Evolutionary conservation across 192 early-diverging fungal species (phyloP).

Genomic region (Coemansia sp.): DNA sequence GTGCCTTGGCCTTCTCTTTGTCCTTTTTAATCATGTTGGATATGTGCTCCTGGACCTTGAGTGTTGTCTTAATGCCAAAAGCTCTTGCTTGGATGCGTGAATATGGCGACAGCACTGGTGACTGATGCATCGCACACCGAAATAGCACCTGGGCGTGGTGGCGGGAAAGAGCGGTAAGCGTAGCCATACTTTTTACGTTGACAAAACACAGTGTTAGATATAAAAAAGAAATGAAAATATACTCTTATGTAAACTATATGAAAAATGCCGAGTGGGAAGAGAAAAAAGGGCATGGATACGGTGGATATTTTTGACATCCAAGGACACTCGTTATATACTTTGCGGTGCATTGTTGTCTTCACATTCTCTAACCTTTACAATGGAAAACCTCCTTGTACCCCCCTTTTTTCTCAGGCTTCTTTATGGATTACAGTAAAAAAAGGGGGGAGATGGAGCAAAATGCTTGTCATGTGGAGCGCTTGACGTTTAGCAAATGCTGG

Average conservation of each 20-base stretch:
- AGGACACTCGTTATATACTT: constrained; percentile 4
- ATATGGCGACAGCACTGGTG: background rate
- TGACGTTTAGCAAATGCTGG: background rate
- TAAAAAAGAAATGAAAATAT: background rate
- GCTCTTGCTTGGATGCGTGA: constrained; percentile 25
- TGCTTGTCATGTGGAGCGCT: background rate
- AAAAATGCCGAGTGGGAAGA: no score
- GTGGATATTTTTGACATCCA: no score
- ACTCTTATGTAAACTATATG: no score
- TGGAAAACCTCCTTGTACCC: background rate
- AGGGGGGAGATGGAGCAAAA: background rate
- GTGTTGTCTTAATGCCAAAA: constrained; percentile 54
- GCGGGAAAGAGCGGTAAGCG: background rate
- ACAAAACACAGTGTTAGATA: background rate
- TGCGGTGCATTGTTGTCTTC: background rate
- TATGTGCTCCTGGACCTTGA: constrained; percentile 46
- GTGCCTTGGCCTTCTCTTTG: constrained; percentile 4
- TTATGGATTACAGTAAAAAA: background rate
- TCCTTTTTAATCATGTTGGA: constrained; percentile 26
- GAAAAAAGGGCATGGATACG: no score
- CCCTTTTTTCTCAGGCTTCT: background rate
- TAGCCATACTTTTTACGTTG: background rate
- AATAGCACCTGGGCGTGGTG: constrained; percentile 16
- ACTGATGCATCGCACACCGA: constrained; percentile 4
- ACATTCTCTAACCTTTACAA: background rate